Percentiles rank a stretch among this genome's conserved stretches.
Evolutionary conservation across 805 yeast species (phyloP).

Genomic region (Schizosaccharomyces octosporus): DNA sequence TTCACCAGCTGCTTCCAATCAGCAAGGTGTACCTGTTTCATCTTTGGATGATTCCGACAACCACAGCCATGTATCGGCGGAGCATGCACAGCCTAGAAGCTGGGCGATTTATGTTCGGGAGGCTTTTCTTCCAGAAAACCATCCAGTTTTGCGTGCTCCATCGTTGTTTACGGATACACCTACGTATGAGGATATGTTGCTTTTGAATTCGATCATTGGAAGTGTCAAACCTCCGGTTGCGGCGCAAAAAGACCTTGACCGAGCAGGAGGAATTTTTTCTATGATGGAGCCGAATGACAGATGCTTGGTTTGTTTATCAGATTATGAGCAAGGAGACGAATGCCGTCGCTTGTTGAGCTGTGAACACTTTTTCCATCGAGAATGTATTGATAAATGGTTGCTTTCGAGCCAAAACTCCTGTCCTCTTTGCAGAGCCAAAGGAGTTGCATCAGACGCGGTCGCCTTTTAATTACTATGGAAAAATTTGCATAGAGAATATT

Average conservation of each 20-base stretch:
- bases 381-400: conserved; percentile 33
- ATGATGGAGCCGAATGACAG: conserved; percentile 11
- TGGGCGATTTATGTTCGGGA: conserved; percentile 45
- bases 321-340: conserved; percentile 23
- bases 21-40: conserved; percentile 5
- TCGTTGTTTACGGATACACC: conserved; percentile 25
- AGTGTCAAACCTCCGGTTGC: conserved; percentile 23
- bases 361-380: conserved; percentile 27
- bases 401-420: conserved; percentile 28
- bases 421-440: conserved; percentile 26
- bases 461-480: background rate
- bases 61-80: background rate
- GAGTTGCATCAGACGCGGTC: background rate
- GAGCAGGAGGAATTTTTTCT: conserved; percentile 17
- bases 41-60: background rate
- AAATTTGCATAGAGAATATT: too few relatives aligned
- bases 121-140: conserved; percentile 25
- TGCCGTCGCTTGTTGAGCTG: conserved; percentile 24
- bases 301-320: conserved; percentile 30
- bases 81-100: background rate
- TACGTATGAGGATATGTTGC: conserved; percentile 25
- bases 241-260: conserved; percentile 18
- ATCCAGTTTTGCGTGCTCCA: conserved; percentile 26
- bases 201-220: conserved; percentile 25
- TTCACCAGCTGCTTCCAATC: background rate